Evolutionary conservation across 352 stramenopile species (phyloP), one percentile per base, ranked within the genome.

Genomic region (Phytophthora ohioensis): DNA sequence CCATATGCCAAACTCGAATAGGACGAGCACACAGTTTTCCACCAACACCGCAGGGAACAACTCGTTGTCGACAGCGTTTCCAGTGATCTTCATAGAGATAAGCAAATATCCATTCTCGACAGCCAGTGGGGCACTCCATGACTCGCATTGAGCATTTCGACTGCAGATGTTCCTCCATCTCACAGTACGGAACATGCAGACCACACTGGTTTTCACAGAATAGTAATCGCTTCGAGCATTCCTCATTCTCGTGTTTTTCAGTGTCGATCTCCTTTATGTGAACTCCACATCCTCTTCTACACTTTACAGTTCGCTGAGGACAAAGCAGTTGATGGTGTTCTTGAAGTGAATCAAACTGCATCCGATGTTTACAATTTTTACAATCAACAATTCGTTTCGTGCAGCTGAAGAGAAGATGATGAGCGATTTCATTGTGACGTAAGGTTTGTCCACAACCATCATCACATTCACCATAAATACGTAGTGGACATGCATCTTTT

Each of bases 361-460:
- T 62, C 8, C 57, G 47, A 17, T 79, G 68, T 7, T 79, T 74
- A 57, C 88, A 95, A 10, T 80, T 62, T 8, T 76, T 69, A 67
- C 88, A 94, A 5, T 64, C 61, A 12, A 93, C 72, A 2, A 78
- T 15, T 2, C 86, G 76, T 56, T 88, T 76, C 1, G 46, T 43
- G 51, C 88, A 95, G 30, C 79, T 71, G 35, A 82, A 79, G 0
- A 91, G 68, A 49, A 90, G 57, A 59, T 95, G 88, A 42, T 91
- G 72, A 1, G 79, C 64, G 10, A 88, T 58, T 52, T 93, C 73
- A 35, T 92, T 90, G 46, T 81, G 53, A 4, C 64, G 69, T 41
- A 95, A 71, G 0, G 54, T 57, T 27, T 68, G 30, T 5, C 83
- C 85, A 32, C 86, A 93, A 3, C 73, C 67, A 4, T 63, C 38